Evolutionary conservation across 2,329 filamentous ascomycete species (phyloP).

Genomic region (Trichoderma endophyticum): DNA sequence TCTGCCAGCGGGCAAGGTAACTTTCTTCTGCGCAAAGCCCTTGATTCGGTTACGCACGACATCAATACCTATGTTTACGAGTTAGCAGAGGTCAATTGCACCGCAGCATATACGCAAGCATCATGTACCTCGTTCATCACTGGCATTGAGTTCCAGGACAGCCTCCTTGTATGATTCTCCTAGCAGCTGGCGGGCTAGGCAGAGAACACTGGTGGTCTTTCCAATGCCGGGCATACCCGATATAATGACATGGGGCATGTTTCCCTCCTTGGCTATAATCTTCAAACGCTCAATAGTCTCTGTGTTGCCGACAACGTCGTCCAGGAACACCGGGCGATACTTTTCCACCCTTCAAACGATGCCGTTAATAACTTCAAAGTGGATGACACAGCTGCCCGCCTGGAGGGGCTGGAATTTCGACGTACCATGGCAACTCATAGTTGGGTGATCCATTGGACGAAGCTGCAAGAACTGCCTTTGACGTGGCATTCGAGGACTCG

Average conservation of each 20-base stretch:
- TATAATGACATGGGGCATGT: conserved; percentile 99
- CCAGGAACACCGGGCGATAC: conserved; percentile 89
- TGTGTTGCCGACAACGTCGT: conserved; percentile 96
- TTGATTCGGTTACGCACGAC: conserved; percentile 97
- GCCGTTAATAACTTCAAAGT: conserved; percentile 22
- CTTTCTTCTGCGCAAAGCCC: conserved; percentile 97
- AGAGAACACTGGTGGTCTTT: conserved; percentile 94
- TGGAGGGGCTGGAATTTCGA: background rate
- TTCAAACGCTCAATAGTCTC: conserved; percentile 97
- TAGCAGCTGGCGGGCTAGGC: conserved; percentile 84
- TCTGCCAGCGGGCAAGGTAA: conserved; percentile 82
- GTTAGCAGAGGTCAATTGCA: background rate
- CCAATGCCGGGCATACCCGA: conserved; percentile 99
- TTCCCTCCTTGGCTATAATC: conserved; percentile 97
- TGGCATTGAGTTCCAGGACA: conserved; percentile 92
- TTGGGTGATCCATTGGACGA: conserved; percentile 49
- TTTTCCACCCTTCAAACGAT: conserved; percentile 82
- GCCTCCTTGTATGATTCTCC: conserved; percentile 97
- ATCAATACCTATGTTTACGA: conserved; percentile 67
- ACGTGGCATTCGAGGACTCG: conserved; percentile 59
- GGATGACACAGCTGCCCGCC: conserved; percentile 11
- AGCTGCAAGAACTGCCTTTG: conserved; percentile 53
- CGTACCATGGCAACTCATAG: conserved; percentile 78
- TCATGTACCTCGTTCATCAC: conserved; percentile 81
- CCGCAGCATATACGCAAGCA: background rate